Evolutionary conservation across 768 basidiomycete species (phyloP), one percentile per base, ranked within the genome.

Genomic region (Pisolithus marmoratus): DNA sequence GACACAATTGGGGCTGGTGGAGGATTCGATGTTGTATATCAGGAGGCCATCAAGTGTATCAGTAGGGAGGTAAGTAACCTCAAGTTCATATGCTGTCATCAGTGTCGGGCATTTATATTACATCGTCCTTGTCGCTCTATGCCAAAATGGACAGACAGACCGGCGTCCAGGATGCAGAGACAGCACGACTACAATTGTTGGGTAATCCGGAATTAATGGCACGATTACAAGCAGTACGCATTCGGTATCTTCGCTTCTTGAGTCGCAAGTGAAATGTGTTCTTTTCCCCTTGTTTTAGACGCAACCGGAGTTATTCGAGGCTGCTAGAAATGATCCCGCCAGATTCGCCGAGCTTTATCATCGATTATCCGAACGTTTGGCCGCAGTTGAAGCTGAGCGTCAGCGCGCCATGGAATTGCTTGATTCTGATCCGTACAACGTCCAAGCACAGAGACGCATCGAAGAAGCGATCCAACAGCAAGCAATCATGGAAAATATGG

Each of bases 391-490:
- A 54, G 49, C 82, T 26, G 74, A 73, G 36, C 77, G 74, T 19
- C 80, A 83, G 55, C 80, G 74, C 37, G 84, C 84, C 64, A 80
- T 87, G 44, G 76, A 74, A 57, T 70, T 72, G 15, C 77, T 97
- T 54, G 88, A 95, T 59, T 85, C 87, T 1, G 85, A 97, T 68
- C 94, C 95, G 1, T 97, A 80, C 69, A 85, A 96, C 62, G 72
- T 96, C 1, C 94, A 97, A 63, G 93, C 94, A 1, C 96, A 98
- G 70, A 76, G 75, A 53, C 84, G 79, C 74, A 99, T 99, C 50
- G 96, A 95, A 68, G 96, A 98, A 63, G 83, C 84, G 5, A 97
- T 99, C 56, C 71, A 87, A 53, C 87, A 92, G 64, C 80, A 96
- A 64, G 90, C 88, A 2, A 87, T 98, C 36, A 69, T 85, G 59